Base-by-base conservation (phyloP, 202 grass and related monocot genomes). In the Brachypodium distachyon region DNA sequence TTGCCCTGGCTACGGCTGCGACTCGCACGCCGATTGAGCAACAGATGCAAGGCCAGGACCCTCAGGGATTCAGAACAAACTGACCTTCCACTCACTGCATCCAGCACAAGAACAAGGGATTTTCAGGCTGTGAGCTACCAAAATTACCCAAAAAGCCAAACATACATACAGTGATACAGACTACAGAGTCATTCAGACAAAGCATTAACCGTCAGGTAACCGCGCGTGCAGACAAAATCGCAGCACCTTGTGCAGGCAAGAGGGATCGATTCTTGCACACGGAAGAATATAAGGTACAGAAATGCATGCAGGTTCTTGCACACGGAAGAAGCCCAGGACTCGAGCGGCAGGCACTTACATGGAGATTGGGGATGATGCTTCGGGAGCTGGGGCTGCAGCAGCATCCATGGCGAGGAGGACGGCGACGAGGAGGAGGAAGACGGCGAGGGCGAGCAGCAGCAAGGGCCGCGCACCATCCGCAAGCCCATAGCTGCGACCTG, bases 41-140 rank as follows among this genome's bases (percentile, higher is more conserved):
- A 68, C 36, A 90, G 29, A 61, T 84, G 80, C 60, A 81, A 12
- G 12, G 71, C 63, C 22, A 84, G 33, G 56, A 9, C 63, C 39
- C 70, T 78, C 6, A 83, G 25, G 25, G 58, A 66, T 80, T 77
- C 81, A 11, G 65, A 81, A 27, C 7, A 60, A 42, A 70, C 23
- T 19, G 57, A 19, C 59, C 67, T 84, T n/a, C 71, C 65, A 54
- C 66, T 73, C 59, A 64, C 88, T 87, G 67, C 27, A 40, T 67
- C 32, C 58, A 80, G 3, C 9, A 66, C 12, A 82, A 9, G 32
- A 43, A 32, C 1, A 55, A 46, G 29, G 25, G 44, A 83, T 13
- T 18, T 73, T 79, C 47, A 58, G 17, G 10, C 14, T 61, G 39
- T 10, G 7, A 2, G 23, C 48, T 54, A 22, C 16, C 25, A 0